Percentiles rank a stretch among this genome's conserved stretches.
phyloP scores from a whole-genome alignment of 2,329 filamentous ascomycete species.

The Penicillium sp. region DNA sequence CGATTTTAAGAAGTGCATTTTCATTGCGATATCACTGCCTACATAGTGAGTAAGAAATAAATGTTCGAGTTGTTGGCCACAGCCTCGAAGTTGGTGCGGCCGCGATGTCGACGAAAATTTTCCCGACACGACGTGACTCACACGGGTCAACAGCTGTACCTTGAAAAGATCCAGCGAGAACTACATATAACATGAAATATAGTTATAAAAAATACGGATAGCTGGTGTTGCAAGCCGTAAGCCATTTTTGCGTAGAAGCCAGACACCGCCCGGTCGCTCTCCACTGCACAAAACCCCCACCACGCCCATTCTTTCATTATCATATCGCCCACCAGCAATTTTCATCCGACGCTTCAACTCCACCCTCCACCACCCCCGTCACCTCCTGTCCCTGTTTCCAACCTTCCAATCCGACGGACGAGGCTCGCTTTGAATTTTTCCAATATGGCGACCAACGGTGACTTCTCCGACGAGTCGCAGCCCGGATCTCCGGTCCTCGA shows the following conservation, averaged over 20 bases:
- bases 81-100: background rate
- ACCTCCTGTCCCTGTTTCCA: slow-evolving; percentile 5
- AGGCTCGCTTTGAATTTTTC: slow-evolving; percentile 18
- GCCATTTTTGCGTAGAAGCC: slow-evolving; percentile 7
- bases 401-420: slow-evolving; percentile 3
- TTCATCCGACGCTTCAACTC: slow-evolving; percentile 32
- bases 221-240: background rate
- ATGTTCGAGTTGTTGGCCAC: background rate
- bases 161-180: background rate
- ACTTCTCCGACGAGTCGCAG: slow-evolving; percentile 55
- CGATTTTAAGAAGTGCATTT: background rate
- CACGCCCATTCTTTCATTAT: slow-evolving; percentile 32
- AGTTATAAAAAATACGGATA: background rate
- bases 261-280: slow-evolving; percentile 36
- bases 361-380: slow-evolving; percentile 14
- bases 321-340: slow-evolving; percentile 40
- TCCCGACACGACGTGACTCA: background rate
- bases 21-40: background rate
- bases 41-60: too few species aligned
- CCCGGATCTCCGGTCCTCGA: slow-evolving; percentile 55
- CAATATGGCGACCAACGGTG: slow-evolving; percentile 57
- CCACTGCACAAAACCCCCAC: slow-evolving; percentile 40
- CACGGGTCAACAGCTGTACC: background rate
- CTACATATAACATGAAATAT: background rate
- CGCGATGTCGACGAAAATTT: background rate